Evolutionary conservation across 306 rosid genomes (phyloP), one percentile per base, ranked within the genome.

Genomic region (Carpinus fangiana): DNA sequence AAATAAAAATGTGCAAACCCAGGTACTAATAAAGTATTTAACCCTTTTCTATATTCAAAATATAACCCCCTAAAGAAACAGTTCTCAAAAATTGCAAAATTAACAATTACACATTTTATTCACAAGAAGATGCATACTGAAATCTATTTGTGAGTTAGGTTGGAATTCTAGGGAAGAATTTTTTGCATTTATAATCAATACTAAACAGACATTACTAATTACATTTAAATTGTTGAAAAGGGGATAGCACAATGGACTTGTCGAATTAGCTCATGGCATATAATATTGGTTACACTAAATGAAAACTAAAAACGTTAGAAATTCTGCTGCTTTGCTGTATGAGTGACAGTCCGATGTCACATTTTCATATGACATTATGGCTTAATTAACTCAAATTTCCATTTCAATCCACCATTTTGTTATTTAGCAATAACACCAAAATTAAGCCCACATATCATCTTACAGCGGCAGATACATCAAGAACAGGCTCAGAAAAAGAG

Each of bases 311-410:
- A 56, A 56, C 10, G 3, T 1, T 5, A 56, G 9, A 20, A 56
- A 20, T n/a, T 20, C 62, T 56, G 26, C 11, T 56, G 26, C 11
- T 56, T 18, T 56, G 62, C 31, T 56, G 12, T n/a, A 18, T 20
- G 26, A n/a, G 12, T 20, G 21, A 53, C 62, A 18, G 12, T 56
- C 11, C 28, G 3, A 20, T 18, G 23, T 56, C 7, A 12, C 9
- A 61, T 12, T 26, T 13, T 12, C 31, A 59, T 3, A n/a, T 1
- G 23, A 8, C 12, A 21, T 5, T 11, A 66, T 1, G 50, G 46
- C 17, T 66, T 38, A 38, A 38, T 66, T 66, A 66, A 66, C 28
- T 66, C 26, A 38, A 66, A 38, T 38, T 17, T 66, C 71, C 71
- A 66, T 61, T 61, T 13, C 23, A 61, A 17, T 17, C 26, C 23